Conservation (phyloP, 2,329 filamentous ascomycete species). For the Colletotrichum australisinense region DNA sequence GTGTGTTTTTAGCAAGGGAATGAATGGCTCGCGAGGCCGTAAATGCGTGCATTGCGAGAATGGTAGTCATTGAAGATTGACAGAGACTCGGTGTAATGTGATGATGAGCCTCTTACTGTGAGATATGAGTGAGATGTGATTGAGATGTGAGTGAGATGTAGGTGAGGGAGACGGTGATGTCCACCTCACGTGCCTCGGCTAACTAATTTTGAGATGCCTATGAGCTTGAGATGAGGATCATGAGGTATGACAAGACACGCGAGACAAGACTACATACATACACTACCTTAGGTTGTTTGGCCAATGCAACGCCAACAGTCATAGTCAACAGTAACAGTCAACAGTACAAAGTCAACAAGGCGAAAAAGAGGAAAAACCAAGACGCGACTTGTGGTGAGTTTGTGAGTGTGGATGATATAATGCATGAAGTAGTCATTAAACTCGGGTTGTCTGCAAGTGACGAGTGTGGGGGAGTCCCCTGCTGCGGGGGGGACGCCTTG, state of each 20-base stretch:
- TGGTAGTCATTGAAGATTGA: not conserved
- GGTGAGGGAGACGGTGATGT: too few relatives aligned
- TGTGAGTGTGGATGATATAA: not conserved
- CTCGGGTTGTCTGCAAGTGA: not conserved
- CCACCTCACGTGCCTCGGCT: not conserved
- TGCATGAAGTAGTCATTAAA: constrained; percentile 32
- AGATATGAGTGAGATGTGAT: too few relatives aligned
- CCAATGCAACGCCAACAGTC: not conserved
- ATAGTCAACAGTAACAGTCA: not conserved
- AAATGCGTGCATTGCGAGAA: not conserved
- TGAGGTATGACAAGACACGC: not conserved
- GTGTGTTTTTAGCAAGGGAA: not conserved
- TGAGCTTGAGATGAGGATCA: not conserved
- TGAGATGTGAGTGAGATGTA: too few relatives aligned
- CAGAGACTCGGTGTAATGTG: not conserved
- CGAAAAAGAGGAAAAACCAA: not conserved
- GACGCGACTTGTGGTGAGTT: not conserved
- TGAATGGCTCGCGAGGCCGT: not conserved
- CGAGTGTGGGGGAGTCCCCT: constrained; percentile 32
- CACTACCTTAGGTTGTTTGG: not conserved
- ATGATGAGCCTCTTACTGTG: not conserved
- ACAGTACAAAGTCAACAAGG: not conserved
- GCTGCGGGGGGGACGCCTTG: not conserved
- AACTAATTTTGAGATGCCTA: not conserved
- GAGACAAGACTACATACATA: not conserved